Conservation (phyloP, 116 monocot species). For the Trichopus zeylanicus region DNA sequence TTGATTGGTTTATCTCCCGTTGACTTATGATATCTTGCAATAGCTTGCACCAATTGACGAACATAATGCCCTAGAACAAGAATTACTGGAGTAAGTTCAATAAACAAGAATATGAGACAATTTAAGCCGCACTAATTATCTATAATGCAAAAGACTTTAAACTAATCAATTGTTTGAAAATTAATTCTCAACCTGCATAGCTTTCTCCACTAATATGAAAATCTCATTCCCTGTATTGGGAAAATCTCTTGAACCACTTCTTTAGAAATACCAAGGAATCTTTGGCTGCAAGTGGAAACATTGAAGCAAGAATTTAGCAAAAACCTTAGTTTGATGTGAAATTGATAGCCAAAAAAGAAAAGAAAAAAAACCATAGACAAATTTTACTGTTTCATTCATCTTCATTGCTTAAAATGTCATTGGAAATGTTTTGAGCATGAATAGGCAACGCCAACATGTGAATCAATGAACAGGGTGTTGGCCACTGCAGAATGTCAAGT, state of each 20-base stretch:
- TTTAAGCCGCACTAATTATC: background rate
- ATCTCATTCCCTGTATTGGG: slow-evolving; percentile 68
- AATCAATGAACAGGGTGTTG: slow-evolving; percentile 84
- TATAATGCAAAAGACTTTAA: no score
- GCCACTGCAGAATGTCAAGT: no score
- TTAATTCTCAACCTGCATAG: no score
- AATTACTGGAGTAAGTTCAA: no score
- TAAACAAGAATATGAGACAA: no score
- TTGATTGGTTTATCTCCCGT: slow-evolving; percentile 45
- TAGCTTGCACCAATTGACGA: no score
- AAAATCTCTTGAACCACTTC: no score
- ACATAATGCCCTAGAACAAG: slow-evolving; percentile 84
- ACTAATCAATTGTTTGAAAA: no score
- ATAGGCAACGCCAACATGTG: slow-evolving; percentile 90
- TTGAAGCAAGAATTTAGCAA: background rate
- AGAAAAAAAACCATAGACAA: background rate
- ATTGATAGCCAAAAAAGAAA: background rate
- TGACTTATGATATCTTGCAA: slow-evolving; percentile 35
- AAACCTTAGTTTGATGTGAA: no score
- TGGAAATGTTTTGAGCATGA: slow-evolving; percentile 78
- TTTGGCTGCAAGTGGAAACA: slow-evolving; percentile 41
- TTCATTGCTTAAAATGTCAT: slow-evolving; percentile 66
- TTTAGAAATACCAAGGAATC: slow-evolving; percentile 79
- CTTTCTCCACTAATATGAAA: slow-evolving; percentile 92
- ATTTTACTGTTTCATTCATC: slow-evolving; percentile 71